Evolutionary conservation across 176 grass and related monocot genomes (phyloP).

Genomic region (Bonia amplexicaulis): DNA sequence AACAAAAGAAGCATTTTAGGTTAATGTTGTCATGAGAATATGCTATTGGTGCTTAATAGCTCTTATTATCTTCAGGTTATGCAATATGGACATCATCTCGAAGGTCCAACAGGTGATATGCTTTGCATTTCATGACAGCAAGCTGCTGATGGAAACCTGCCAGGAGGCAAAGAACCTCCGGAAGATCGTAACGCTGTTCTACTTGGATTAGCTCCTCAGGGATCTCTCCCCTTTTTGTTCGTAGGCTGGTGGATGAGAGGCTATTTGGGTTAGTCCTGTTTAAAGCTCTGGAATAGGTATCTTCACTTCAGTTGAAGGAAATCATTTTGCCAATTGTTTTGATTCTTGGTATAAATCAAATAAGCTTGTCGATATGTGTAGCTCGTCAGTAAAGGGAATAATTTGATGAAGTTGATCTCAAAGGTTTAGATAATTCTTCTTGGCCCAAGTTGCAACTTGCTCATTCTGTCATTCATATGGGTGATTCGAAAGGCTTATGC

Average conservation of each 20-base stretch:
- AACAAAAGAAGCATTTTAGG: not conserved
- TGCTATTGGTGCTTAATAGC: not conserved
- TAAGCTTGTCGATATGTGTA: conserved; percentile 41
- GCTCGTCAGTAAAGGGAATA: conserved; percentile 18
- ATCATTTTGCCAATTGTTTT: conserved; percentile 45
- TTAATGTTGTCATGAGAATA: not conserved
- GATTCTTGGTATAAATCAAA: conserved; percentile 44
- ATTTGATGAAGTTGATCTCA: not conserved
- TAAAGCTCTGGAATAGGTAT: conserved; percentile 22
- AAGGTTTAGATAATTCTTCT: not conserved
- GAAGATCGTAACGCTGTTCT: conserved; percentile 98
- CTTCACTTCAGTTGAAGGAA: conserved; percentile 27
- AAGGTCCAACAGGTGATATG: conserved; percentile 95
- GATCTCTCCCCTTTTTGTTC: conserved; percentile 29
- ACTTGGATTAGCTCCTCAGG: conserved; percentile 67
- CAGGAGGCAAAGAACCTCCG: conserved; percentile 91
- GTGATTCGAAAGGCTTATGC: too few relatives aligned
- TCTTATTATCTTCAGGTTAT: conserved; percentile 60
- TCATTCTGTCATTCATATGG: too few relatives aligned
- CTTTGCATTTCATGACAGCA: conserved; percentile 96
- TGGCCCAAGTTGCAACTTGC: not conserved
- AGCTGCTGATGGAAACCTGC: conserved; percentile 94
- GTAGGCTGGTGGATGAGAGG: conserved; percentile 27
- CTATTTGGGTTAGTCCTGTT: conserved; percentile 16
- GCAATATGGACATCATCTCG: conserved; percentile 99